Base-by-base conservation (phyloP, 2,329 filamentous ascomycete species). In the Curvularia spicifera region DNA sequence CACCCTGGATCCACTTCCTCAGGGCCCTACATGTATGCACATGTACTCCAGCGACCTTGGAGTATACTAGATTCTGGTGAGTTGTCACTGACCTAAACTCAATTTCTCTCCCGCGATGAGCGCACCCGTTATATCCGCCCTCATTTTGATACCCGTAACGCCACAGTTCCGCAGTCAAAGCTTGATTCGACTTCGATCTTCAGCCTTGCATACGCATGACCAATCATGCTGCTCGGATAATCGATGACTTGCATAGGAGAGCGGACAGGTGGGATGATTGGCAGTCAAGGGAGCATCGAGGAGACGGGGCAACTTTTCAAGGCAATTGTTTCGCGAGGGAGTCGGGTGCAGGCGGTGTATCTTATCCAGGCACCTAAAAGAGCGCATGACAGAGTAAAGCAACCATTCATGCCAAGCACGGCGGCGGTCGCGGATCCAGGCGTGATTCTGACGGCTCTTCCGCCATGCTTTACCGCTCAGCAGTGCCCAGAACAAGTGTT, bases 111-210 rank as follows among this genome's bases (percentile, higher is more conserved):
- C 13, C 13, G 24, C 15, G 5, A 18, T 18, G 35, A 37, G 35
- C 15, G 35, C 5, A 37, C 35, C 13, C 8, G 6, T n/a, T 5
- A 37, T 12, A 18, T 31, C 8, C 29, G 10, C n/a, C 5, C 35
- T 37, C 6, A 18, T n/a, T 1, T 28, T 13, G 42, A 44, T n/a
- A 24, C 24, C 42, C 42, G n/a, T 39, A 26, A 56, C 24, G 29
- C 47, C 31, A 56, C 13, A 15, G 29, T 12, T 28, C 29, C 13
- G 33, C 26, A 12, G 18, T 9, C 20, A 51, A 56, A 56, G 53
- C 47, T 56, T 51, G 18, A 56, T 39, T n/a, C 20, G 22, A 39
- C 53, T 51, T 44, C 22, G 53, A 51, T 45, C 46, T 18, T 9
- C 47, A 29, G 35, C 24, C 40, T 46, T 22, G 31, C 42, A 28